These are phyloP conservation scores for Cantharellus cinnabarinus DNA, from an alignment of 768 basidiomycete genomes.

Conservation along the genomic window DNA sequence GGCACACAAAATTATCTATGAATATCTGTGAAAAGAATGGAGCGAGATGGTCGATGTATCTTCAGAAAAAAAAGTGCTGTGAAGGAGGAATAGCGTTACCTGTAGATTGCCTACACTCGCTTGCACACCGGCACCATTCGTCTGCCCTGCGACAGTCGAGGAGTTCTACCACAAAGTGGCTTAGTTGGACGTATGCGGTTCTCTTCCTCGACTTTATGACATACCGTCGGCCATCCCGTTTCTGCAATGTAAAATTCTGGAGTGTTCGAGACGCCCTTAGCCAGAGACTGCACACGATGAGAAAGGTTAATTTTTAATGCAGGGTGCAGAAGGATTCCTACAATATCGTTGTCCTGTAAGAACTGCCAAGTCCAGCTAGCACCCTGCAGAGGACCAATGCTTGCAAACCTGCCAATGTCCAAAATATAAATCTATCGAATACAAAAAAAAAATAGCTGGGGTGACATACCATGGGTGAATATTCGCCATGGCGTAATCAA, in stretches of 20 bases:
- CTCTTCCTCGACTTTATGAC: conserved; percentile 7
- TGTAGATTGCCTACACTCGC: background rate
- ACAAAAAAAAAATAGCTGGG: conserved; percentile 9
- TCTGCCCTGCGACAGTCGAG: conserved; percentile 33
- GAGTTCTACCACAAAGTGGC: conserved; percentile 25
- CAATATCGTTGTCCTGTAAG: conserved; percentile 49
- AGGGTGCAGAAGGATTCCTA: background rate
- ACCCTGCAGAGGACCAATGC: conserved; percentile 39
- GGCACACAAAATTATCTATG: conserved; percentile 72
- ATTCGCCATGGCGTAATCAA: conserved; percentile 73
- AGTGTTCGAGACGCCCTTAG: conserved; percentile 38
- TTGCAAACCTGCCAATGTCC: conserved; percentile 52
- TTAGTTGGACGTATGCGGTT: no score
- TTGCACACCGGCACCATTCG: conserved; percentile 31
- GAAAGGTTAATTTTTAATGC: background rate
- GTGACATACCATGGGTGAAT: conserved; percentile 45
- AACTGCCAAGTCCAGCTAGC: conserved; percentile 69
- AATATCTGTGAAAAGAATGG: conserved; percentile 37
- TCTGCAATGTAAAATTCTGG: conserved; percentile 85
- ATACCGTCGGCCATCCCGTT: conserved; percentile 70
- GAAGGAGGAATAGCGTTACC: background rate
- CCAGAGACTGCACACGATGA: conserved; percentile 15
- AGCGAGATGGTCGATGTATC: conserved; percentile 24
- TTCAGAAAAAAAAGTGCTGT: background rate
- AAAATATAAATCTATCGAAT: conserved; percentile 10